Percentiles rank a stretch among this genome's conserved stretches.
Evolutionary conservation across 1,284 basidiomycete genomes (phyloP).

Genomic region (Pascua guehoae): DNA sequence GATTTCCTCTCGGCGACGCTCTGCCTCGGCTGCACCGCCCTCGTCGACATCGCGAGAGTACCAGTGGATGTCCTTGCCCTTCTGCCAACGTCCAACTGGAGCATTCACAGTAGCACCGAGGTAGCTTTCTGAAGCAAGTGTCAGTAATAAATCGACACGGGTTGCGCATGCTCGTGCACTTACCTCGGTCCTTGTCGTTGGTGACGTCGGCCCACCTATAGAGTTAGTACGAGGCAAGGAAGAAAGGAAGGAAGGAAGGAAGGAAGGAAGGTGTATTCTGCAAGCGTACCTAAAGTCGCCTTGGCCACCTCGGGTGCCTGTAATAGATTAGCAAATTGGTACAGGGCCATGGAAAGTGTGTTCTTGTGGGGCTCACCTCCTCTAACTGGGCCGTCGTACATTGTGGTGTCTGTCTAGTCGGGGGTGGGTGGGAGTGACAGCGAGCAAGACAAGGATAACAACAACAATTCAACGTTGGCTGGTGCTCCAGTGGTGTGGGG

Average conservation of each 20-base stretch:
- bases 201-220: constrained; percentile 81
- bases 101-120: constrained; percentile 88
- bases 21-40: constrained; percentile 50
- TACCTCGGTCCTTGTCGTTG: constrained; percentile 85
- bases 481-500: too few relatives aligned
- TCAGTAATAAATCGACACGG: background rate
- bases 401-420: constrained; percentile 9
- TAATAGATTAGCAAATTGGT: background rate
- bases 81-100: constrained; percentile 89
- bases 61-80: constrained; percentile 92
- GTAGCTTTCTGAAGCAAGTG: constrained; percentile 63
- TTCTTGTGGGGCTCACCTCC: constrained; percentile 28
- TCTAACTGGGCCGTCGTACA: constrained; percentile 46
- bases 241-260: too few relatives aligned
- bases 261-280: too few relatives aligned
- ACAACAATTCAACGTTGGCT: too few relatives aligned
- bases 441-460: too few relatives aligned
- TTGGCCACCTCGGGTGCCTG: constrained; percentile 77
- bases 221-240: constrained; percentile 2
- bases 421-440: too few relatives aligned
- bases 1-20: constrained; percentile 59
- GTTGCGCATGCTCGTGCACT: constrained; percentile 20
- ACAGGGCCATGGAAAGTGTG: background rate
- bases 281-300: constrained; percentile 61
- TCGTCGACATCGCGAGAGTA: constrained; percentile 64